A percentile compares a stretch with the other conserved stretches of the same genome.
Evolutionary conservation across 768 basidiomycete species (phyloP).

Genomic region (Rhodotorula sphaerocarpa): DNA sequence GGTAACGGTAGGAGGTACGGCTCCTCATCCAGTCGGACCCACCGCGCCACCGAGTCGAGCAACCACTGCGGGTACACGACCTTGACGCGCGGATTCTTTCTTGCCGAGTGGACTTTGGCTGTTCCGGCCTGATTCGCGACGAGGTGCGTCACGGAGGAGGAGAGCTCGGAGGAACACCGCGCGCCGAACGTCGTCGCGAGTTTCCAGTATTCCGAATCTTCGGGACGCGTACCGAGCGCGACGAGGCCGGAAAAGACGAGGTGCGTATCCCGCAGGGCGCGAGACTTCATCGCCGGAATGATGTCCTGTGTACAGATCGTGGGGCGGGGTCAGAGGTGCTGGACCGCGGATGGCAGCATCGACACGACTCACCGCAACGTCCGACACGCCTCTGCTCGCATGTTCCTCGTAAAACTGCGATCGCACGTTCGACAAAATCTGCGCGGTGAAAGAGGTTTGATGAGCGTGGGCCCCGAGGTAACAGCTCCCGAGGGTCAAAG

Average conservation of each 20-base stretch:
- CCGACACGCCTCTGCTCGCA: slow-evolving; percentile 47
- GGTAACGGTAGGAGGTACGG: slow-evolving; percentile 52
- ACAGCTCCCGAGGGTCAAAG: neutral
- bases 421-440: slow-evolving; percentile 81
- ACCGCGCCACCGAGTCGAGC: slow-evolving; percentile 76
- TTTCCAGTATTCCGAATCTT: slow-evolving; percentile 64
- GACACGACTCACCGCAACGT: slow-evolving; percentile 60
- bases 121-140: slow-evolving; percentile 89
- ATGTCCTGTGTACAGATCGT: slow-evolving; percentile 63
- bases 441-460: neutral
- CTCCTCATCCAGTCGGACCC: slow-evolving; percentile 70
- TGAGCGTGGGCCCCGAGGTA: too few relatives aligned
- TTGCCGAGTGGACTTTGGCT: slow-evolving; percentile 78
- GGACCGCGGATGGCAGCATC: neutral
- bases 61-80: slow-evolving; percentile 89
- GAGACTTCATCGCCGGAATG: slow-evolving; percentile 67
- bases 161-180: slow-evolving; percentile 62
- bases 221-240: slow-evolving; percentile 59
- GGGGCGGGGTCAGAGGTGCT: too few relatives aligned
- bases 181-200: slow-evolving; percentile 85
- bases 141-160: slow-evolving; percentile 68
- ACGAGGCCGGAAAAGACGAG: slow-evolving; percentile 92
- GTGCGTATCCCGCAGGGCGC: slow-evolving; percentile 67
- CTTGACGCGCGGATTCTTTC: slow-evolving; percentile 64
- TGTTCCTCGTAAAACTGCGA: slow-evolving; percentile 63